Conservation (phyloP, 2,329 filamentous ascomycete species). For the Calonectria naviculata region DNA sequence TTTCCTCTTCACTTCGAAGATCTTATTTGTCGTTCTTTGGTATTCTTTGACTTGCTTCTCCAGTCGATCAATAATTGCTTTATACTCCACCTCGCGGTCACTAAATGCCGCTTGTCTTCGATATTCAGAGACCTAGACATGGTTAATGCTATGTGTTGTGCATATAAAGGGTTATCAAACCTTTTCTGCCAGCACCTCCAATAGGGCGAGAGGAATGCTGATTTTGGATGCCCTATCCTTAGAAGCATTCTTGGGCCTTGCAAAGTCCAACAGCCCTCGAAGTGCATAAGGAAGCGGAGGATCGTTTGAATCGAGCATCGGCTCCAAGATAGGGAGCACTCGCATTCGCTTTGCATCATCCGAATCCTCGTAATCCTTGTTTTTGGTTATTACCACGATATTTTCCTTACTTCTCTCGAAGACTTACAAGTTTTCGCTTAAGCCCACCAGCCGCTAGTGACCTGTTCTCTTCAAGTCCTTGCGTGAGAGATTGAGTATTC, state of each 20-base stretch:
- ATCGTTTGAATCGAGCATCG: constrained; percentile 36
- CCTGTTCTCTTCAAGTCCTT: constrained; percentile 33
- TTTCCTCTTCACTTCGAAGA: constrained; percentile 59
- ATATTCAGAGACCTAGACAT: constrained; percentile 43
- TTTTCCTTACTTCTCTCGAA: background rate
- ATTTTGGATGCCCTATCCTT: constrained; percentile 34
- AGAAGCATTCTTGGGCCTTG: constrained; percentile 20
- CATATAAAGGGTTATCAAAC: constrained; percentile 38
- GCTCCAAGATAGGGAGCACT: constrained; percentile 32
- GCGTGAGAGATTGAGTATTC: constrained; percentile 50
- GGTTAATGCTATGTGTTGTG: constrained; percentile 27
- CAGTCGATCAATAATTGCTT: constrained; percentile 54
- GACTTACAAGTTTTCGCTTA: constrained; percentile 62
- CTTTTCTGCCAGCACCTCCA: constrained; percentile 53
- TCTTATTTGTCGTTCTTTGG: constrained; percentile 54
- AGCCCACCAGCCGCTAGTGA: constrained; percentile 43
- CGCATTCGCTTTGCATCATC: constrained; percentile 47
- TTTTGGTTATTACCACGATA: constrained; percentile 9
- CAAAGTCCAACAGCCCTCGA: constrained; percentile 41
- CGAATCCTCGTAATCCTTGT: constrained; percentile 40
- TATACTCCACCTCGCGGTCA: constrained; percentile 49
- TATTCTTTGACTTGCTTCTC: constrained; percentile 59
- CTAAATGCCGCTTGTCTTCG: constrained; percentile 40
- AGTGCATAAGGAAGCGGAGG: constrained; percentile 48
- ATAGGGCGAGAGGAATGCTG: constrained; percentile 43